Conservation (phyloP, 2,329 filamentous ascomycete genomes). For the Phaeosphaeriaceae sp. region DNA sequence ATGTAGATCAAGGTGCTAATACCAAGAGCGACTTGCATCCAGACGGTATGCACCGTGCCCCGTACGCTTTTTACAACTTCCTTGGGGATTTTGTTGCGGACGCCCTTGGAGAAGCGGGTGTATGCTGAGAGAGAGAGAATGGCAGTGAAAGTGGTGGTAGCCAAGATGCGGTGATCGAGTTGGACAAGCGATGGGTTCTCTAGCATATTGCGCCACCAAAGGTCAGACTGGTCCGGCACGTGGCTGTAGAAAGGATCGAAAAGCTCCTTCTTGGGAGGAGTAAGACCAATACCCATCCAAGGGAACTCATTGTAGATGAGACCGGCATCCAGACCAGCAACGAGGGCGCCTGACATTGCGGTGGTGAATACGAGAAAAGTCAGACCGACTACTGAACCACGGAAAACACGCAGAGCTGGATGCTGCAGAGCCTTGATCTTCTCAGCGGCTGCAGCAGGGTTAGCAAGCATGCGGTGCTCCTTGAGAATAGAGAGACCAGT, state of each 20-base stretch:
- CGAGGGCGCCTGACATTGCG: conserved; percentile 90
- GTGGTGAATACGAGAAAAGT: conserved; percentile 82
- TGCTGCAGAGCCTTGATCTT: conserved; percentile 65
- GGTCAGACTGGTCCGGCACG: conserved; percentile 75
- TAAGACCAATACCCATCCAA: conserved; percentile 84
- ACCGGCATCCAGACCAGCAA: conserved; percentile 93
- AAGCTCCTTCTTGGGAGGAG: conserved; percentile 82
- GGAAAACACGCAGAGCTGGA: conserved; percentile 75
- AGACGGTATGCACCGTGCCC: conserved; percentile 83
- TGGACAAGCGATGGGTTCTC: conserved; percentile 97
- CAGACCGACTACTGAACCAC: conserved; percentile 73
- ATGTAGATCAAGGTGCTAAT: conserved; percentile 93
- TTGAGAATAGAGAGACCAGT: conserved; percentile 86
- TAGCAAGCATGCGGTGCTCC: conserved; percentile 71
- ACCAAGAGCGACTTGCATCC: conserved; percentile 81
- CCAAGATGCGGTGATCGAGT: conserved; percentile 91
- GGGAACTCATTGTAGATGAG: conserved; percentile 99
- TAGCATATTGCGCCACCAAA: conserved; percentile 97
- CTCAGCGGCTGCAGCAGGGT: conserved; percentile 68
- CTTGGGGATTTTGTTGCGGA: conserved; percentile 64
- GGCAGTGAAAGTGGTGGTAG: conserved; percentile 83
- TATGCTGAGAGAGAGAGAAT: conserved; percentile 84
- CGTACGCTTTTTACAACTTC: conserved; percentile 74
- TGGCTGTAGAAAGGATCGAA: conserved; percentile 87
- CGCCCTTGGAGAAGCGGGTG: conserved; percentile 68